Base-by-base conservation (phyloP, 129 eudicot species). In the Flaveria brownii region DNA sequence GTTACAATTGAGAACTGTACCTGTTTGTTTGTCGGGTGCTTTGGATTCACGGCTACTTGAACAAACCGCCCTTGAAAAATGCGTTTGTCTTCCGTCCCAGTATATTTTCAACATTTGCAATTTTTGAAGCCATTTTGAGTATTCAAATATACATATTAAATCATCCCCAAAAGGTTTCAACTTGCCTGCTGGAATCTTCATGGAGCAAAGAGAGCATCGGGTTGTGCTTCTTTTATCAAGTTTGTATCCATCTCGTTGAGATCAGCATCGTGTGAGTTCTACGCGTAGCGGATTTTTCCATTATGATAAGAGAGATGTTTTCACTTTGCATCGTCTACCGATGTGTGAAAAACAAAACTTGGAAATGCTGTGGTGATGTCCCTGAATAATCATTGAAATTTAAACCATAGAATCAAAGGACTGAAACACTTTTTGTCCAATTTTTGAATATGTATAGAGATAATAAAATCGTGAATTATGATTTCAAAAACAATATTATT, bases 311-410 rank as follows among this genome's bases (percentile, higher is more conserved):
- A 76, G 8, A 42, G 36, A 72, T 64, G 72, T 47, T 76, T 68
- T 68, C 77, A 68, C 36, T 74, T 79, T 89, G 84, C 67, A 71
- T 93, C 97, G 74, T 93, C 97, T 15, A 88, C 95, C 63, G 85
- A 86, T 1, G 97, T 86, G 88, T 90, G 84, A 82, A 93, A 90
- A 65, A 93, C 88, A 80, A 93, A 93, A 79, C 98, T 90, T 25
- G 98, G 98, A 75, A 93, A 93, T 57, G 73, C 80, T 71, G 92
- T 78, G 36, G 89, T 85, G 63, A 93, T 77, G 79, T 93, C 89
- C 91, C 98, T 93, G 88, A 13, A 83, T 42, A 39, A 82, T 51
- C 41, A 78, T 56, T n/a, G 65, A 43, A 67, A 77, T 15, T 23
- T 46, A 25, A 43, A 39, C 20, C 50, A 70, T n/a, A 18, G 36